Conservation (phyloP, 768 basidiomycete genomes). For the Lyophyllum shimeji region DNA sequence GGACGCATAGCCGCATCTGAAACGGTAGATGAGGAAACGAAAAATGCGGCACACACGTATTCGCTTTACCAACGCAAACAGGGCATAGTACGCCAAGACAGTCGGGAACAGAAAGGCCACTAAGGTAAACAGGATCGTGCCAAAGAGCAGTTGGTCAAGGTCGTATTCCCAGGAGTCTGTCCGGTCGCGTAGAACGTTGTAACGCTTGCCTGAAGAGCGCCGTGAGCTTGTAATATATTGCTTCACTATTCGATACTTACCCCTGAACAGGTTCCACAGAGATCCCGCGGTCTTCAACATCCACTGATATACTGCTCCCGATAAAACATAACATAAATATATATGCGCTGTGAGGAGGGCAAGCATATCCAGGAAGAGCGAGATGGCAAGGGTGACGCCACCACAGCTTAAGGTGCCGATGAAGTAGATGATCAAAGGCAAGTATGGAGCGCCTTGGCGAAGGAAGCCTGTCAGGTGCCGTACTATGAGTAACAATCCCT, state of each 20-base stretch:
- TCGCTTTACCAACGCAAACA: constrained; percentile 66
- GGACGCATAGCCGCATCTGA: constrained; percentile 54
- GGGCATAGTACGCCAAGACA: constrained; percentile 77
- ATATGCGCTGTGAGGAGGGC: constrained; percentile 71
- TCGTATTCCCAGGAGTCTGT: constrained; percentile 91
- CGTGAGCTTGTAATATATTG: background rate
- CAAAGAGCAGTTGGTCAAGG: constrained; percentile 92
- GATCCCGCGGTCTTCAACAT: constrained; percentile 59
- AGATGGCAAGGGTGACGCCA: constrained; percentile 67
- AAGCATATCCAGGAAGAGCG: constrained; percentile 66
- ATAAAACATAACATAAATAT: constrained; percentile 63
- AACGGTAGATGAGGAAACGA: background rate
- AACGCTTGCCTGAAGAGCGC: constrained; percentile 68
- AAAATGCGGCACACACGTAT: constrained; percentile 46
- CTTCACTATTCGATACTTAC: constrained; percentile 33
- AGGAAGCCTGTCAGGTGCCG: constrained; percentile 22
- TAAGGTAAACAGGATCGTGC: constrained; percentile 85
- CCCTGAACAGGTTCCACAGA: constrained; percentile 90
- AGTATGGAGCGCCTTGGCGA: constrained; percentile 23
- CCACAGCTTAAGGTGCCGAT: constrained; percentile 38
- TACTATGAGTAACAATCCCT: background rate
- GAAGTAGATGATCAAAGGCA: constrained; percentile 28
- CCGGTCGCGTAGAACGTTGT: constrained; percentile 84
- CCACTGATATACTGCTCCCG: constrained; percentile 59
- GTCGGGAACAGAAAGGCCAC: constrained; percentile 84